These are phyloP conservation scores for Calocybe indica DNA, from an alignment of 768 basidiomycete species.

Conservation along the genomic window DNA sequence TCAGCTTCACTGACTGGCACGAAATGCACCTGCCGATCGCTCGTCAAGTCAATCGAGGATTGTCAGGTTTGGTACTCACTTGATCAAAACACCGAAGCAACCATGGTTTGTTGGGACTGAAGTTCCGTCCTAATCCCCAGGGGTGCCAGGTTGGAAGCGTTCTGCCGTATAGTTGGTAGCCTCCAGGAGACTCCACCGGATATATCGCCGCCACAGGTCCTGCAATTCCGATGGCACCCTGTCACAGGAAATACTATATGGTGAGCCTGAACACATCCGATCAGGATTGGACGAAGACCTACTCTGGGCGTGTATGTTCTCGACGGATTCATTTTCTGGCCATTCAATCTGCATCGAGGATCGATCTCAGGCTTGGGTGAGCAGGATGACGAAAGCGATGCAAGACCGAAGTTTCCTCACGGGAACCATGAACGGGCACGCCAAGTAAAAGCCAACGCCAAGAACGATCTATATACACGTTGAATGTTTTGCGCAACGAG, in stretches of 20 bases:
- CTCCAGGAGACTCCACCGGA: constrained; percentile 54
- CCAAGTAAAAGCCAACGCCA: constrained; percentile 60
- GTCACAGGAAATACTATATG: background rate
- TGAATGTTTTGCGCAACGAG: background rate
- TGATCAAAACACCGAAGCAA: constrained; percentile 59
- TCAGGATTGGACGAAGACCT: constrained; percentile 9
- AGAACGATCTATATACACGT: constrained; percentile 40
- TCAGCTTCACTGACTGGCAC: constrained; percentile 38
- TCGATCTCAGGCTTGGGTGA: constrained; percentile 35
- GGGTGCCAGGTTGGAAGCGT: constrained; percentile 64
- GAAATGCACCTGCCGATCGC: constrained; percentile 39
- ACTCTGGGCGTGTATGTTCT: constrained; percentile 60
- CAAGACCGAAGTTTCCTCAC: constrained; percentile 22
- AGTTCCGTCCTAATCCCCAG: constrained; percentile 48
- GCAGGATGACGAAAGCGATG: background rate
- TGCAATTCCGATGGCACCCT: constrained; percentile 70
- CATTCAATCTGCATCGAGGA: constrained; percentile 50
- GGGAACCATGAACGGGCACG: constrained; percentile 57
- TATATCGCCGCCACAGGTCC: constrained; percentile 64
- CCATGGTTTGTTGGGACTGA: constrained; percentile 47
- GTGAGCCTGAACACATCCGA: background rate
- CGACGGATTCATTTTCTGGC: constrained; percentile 74
- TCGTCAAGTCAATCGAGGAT: background rate
- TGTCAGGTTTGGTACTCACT: constrained; percentile 18
- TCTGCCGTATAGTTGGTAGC: constrained; percentile 57